Conservation (phyloP, 1,284 basidiomycete species). For the Heterobasidion irregulare region DNA sequence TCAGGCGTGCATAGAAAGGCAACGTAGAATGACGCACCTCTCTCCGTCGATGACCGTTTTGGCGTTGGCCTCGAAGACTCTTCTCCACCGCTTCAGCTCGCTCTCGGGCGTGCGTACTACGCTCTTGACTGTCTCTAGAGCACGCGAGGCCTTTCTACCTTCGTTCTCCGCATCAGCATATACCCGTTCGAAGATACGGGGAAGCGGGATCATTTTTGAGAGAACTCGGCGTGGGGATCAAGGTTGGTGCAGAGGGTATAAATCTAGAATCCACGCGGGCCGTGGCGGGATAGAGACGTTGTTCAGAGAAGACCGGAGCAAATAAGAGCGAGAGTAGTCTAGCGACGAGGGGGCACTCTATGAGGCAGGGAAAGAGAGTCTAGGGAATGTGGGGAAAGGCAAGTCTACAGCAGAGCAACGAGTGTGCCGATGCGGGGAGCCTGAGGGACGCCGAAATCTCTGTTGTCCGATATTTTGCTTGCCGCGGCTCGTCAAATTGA, state of each 20-base stretch:
- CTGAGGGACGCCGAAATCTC: background rate
- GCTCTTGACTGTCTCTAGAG: constrained; percentile 55
- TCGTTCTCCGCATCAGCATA: constrained; percentile 35
- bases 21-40: constrained; percentile 49
- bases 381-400: background rate
- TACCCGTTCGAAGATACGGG: constrained; percentile 35
- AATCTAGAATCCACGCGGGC: background rate
- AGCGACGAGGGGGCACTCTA: background rate
- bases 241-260: background rate
- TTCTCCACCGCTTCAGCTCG: constrained; percentile 81
- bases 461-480: background rate
- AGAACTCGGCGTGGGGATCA: background rate
- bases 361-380: background rate
- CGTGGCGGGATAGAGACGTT: background rate
- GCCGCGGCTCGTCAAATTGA: background rate
- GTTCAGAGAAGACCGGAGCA: background rate
- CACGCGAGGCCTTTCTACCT: constrained; percentile 36
- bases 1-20: background rate
- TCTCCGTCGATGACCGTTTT: constrained; percentile 64
- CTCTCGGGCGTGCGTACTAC: constrained; percentile 68
- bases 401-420: background rate
- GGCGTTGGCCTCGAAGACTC: constrained; percentile 79
- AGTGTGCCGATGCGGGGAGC: background rate
- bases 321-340: background rate
- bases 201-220: constrained; percentile 18